Base-by-base conservation (phyloP, 129 eudicot species). In the Artemisia annua region DNA sequence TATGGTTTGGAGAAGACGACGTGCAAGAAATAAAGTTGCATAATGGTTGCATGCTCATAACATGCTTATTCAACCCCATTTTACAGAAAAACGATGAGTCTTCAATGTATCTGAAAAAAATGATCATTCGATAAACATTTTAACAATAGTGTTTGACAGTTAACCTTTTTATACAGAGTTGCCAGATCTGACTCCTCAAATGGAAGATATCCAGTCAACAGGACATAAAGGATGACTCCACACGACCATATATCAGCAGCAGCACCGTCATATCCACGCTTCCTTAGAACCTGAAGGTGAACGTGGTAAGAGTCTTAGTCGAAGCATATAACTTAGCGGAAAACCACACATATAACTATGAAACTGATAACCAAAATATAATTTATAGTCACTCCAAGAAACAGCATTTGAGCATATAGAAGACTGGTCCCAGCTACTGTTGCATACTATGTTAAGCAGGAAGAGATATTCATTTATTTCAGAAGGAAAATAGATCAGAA, bases 211-310 rank as follows among this genome's bases (percentile, higher is more conserved):
- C 99, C 99, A 10, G 96, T 83, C 84, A 95, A 83, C 51, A 95
- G 70, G 79, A 95, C 99, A 87, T 74, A 95, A 30, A 95, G 91
- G 68, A 95, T 88, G 68, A 95, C 95, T 53, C 99, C 99, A 79
- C 97, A 95, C 66, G 99, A 95, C 99, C 99, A 95, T 56, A 95
- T 67, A 85, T 95, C 99, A 48, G 97, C 99, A 67, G 96, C 97
- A 57, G 97, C 94, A 76, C 99, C 99, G 72, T 95, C 99, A 78
- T 95, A 95, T 62, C 97, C 99, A 51, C 66, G 79, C 70, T 84
- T 69, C 67, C 89, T 82, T 71, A 95, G 68, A 55, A 95, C 99
- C 97, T 95, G 72, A 60, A 79, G 35, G 24, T 18, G 48, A 57
- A 70, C 11, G 12, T 49, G 61, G 59, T 54, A 73, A 75, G 46